Evolutionary conservation across 2,329 filamentous ascomycete species (phyloP).

Genomic region (Biscogniauxia marginata): DNA sequence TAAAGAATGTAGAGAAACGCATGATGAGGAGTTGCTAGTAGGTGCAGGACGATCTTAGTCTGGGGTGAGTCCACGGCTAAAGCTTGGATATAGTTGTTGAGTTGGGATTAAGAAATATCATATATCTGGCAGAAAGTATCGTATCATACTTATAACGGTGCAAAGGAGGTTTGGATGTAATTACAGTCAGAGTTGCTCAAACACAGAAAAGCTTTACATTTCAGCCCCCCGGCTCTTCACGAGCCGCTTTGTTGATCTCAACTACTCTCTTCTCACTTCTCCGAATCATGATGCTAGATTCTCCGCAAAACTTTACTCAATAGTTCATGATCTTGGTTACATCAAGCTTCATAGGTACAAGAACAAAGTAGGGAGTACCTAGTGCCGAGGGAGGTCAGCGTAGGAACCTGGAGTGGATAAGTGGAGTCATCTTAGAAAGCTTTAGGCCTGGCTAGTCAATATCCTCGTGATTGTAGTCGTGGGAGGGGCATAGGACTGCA

Average conservation of each 20-base stretch:
- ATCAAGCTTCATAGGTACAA: background rate
- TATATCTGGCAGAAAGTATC: background rate
- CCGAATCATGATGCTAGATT: background rate
- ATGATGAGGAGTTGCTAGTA: slow-evolving; percentile 1
- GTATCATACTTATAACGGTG: background rate
- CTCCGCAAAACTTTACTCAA: background rate
- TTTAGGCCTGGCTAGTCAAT: background rate
- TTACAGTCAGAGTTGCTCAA: background rate
- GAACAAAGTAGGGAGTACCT: background rate
- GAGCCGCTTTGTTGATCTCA: background rate
- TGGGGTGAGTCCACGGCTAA: background rate
- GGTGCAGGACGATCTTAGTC: background rate
- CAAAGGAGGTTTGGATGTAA: background rate
- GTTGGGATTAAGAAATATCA: background rate
- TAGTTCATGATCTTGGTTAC: background rate
- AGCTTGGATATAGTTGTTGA: background rate
- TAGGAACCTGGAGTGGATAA: background rate
- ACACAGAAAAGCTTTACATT: background rate
- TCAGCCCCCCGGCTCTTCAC: background rate
- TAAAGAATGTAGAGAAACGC: slow-evolving; percentile 1
- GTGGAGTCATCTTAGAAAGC: background rate
- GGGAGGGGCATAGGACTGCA: background rate
- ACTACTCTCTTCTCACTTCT: background rate
- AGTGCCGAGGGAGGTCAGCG: background rate
- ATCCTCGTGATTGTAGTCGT: background rate